Evolutionary conservation across 495 filamentous ascomycete species (phyloP), one percentile per base, ranked within the genome.

Genomic region (Xylaria venustula): DNA sequence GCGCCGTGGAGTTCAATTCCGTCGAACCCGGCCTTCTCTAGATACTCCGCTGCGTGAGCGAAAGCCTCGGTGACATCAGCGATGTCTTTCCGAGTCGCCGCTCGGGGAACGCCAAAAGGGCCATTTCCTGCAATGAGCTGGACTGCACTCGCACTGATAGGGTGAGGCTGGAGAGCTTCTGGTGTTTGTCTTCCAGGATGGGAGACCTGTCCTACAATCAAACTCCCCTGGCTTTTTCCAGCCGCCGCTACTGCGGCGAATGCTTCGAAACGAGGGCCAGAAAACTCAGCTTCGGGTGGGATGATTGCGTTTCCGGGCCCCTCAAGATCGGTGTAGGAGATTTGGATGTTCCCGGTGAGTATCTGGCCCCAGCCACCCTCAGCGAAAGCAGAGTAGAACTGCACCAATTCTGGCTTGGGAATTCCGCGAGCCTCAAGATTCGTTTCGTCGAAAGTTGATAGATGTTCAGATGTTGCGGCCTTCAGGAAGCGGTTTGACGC

Each of bases 401-500:
- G 81, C 67, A 86, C 80, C 37, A 87, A 66, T 25, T 83, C 74
- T 14, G 80, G 71, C 17, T 79, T 79, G 5, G 86, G 86, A 49
- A 88, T 81, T 15, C 86, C 87, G 12, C 53, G 53, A 2, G 23
- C n/a, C 17, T 55, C 53, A n/a, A 55, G 15, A 15, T 58, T 47
- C 83, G 77, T 0, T 61, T 68, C 25, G 55, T 80, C 71, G 77
- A 81, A 89, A n/a, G 32, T 60, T 0, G 85, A 77, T 22, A 86
- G 67, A 12, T 75, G 73, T 61, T 89, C 86, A 4, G 84, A 83
- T 81, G 87, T 87, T 34, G 87, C 83, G 26, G 77, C 82, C 70
- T 89, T 89, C 64, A 89, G 67, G 63, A 86, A 82, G 32, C 86
- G 77, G 69, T 88, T 90, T 26, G 73, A 70, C 1, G 83, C 82